Evolutionary conservation across 2,329 filamentous ascomycete species (phyloP).

Genomic region (Penicillium freii): DNA sequence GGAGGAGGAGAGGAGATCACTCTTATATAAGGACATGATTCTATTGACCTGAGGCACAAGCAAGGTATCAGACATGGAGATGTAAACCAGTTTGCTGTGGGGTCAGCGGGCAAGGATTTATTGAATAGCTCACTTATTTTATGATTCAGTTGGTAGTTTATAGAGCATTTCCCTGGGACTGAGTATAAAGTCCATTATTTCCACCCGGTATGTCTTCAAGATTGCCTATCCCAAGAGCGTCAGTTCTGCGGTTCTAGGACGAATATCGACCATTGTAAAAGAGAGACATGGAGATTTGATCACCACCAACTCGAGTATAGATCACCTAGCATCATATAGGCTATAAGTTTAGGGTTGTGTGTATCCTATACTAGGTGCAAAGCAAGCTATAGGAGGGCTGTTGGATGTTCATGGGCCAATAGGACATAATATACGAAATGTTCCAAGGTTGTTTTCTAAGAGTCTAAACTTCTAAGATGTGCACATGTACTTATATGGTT

Average conservation of each 20-base stretch:
- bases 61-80: not conserved
- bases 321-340: not conserved
- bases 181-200: too few relatives aligned
- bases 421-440: not conserved
- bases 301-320: not conserved
- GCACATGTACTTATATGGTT: not conserved
- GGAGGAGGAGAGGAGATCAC: too few relatives aligned
- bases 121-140: not conserved
- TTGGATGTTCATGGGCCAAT: not conserved
- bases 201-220: not conserved
- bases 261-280: not conserved
- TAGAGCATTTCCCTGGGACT: not conserved
- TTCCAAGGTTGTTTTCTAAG: too few relatives aligned
- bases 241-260: not conserved
- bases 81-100: too few relatives aligned
- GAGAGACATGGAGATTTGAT: too few relatives aligned
- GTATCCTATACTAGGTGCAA: not conserved
- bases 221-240: not conserved
- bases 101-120: not conserved
- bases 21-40: not conserved
- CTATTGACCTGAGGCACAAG: not conserved
- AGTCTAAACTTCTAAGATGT: not conserved
- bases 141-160: not conserved
- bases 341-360: not conserved
- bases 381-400: not conserved